phyloP scores from a whole-genome alignment of 164 flowering plant genomes.

The Platanus orientalis region DNA sequence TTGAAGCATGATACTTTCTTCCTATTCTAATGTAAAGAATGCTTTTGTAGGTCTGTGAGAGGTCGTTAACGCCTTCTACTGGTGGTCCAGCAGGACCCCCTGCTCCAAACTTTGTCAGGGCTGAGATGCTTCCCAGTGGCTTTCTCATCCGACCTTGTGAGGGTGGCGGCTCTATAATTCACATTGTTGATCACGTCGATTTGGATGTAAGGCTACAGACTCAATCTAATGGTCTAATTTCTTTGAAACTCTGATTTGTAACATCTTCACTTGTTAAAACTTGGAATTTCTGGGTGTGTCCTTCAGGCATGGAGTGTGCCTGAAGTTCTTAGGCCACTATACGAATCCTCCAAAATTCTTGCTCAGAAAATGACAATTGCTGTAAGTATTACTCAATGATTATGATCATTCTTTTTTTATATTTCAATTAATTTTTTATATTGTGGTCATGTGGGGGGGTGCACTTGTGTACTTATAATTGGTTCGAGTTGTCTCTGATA shows the following conservation, averaged over 20 bases:
- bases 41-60: conserved; percentile 67
- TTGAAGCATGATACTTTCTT: neutral
- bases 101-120: conserved; percentile 53
- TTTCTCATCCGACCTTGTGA: conserved; percentile 79
- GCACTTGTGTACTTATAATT: neutral
- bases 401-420: too few relatives aligned
- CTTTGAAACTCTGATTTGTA: neutral
- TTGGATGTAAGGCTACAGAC: conserved; percentile 49
- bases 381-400: conserved; percentile 35
- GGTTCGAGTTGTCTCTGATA: neutral
- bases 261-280: neutral
- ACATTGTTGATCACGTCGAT: conserved; percentile 84
- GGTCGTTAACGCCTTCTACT: conserved; percentile 58
- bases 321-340: conserved; percentile 77
- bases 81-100: conserved; percentile 73
- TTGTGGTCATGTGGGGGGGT: neutral
- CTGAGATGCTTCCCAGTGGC: conserved; percentile 79
- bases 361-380: conserved; percentile 81
- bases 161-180: conserved; percentile 81
- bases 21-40: neutral
- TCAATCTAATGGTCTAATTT: neutral
- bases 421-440: too few relatives aligned
- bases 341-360: conserved; percentile 71
- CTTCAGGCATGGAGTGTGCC: conserved; percentile 70
- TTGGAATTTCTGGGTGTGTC: conserved; percentile 1